phyloP scores from a whole-genome alignment of 116 monocot genomes.

The Phalaenopsis hybrid region DNA sequence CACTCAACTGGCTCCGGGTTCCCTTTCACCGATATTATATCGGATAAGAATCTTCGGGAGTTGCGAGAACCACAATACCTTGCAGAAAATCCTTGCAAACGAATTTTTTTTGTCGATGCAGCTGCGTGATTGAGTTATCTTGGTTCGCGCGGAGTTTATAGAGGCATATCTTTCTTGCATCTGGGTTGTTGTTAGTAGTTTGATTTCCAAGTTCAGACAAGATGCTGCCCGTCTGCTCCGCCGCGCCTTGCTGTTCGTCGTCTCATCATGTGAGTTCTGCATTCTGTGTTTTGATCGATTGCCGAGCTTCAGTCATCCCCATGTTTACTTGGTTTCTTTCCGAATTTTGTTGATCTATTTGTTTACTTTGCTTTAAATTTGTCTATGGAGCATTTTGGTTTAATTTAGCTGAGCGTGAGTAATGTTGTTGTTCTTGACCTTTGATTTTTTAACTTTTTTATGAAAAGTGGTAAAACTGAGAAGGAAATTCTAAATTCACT shows the following conservation, averaged over 20 bases:
- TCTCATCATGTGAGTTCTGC: constrained; percentile 15
- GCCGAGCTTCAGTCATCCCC: neutral
- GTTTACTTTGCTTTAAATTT: neutral
- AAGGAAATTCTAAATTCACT: neutral
- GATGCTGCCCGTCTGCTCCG: constrained; percentile 33
- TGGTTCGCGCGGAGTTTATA: neutral
- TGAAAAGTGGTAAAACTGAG: no score
- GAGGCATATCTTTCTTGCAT: neutral
- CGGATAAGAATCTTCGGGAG: neutral
- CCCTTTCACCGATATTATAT: neutral
- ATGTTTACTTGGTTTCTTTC: neutral
- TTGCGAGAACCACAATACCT: neutral
- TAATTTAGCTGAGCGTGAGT: neutral
- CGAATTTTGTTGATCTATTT: neutral
- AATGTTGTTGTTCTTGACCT: neutral
- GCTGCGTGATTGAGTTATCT: neutral
- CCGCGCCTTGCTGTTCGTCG: constrained; percentile 17
- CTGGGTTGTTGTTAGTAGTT: no score
- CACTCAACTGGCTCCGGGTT: neutral
- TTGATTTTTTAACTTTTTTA: no score
- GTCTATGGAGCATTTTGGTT: neutral
- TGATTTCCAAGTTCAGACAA: neutral
- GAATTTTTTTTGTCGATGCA: neutral
- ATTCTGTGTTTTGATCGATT: neutral
- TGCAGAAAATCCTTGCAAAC: neutral